Conservation (phyloP, 2,329 filamentous ascomycete species). For the Aspergillus oerlinghausenensis region DNA sequence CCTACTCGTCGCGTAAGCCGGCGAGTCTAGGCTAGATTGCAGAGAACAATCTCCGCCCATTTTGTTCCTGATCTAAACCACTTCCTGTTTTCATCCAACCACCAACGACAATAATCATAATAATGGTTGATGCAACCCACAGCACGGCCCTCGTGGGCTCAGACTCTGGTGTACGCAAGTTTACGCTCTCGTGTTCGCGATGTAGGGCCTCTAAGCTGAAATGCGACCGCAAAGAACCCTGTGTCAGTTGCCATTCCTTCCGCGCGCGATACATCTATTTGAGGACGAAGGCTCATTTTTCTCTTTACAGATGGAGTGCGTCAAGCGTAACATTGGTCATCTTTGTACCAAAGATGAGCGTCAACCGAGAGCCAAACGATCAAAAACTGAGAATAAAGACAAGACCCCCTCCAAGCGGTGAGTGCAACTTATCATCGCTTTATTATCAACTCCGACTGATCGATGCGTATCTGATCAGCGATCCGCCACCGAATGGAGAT, state of each 20-base stretch:
- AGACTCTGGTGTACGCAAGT: not conserved
- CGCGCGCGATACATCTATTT: no score
- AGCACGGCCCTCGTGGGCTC: not conserved
- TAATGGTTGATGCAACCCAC: not conserved
- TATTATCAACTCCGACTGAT: not conserved
- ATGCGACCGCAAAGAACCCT: slow-evolving; percentile 15
- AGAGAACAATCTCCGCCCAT: no score
- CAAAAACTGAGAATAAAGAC: slow-evolving; percentile 1
- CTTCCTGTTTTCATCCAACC: not conserved
- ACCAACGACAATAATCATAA: not conserved
- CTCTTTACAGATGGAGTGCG: slow-evolving; percentile 9
- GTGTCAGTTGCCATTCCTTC: not conserved
- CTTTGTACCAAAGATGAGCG: slow-evolving; percentile 15
- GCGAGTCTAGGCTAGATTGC: no score
- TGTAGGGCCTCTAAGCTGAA: slow-evolving; percentile 12
- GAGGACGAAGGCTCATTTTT: no score
- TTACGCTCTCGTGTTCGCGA: slow-evolving; percentile 11
- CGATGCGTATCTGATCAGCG: not conserved
- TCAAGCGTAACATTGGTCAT: slow-evolving; percentile 11
- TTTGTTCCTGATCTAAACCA: not conserved
- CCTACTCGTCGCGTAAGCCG: no score
- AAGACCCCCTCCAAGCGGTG: slow-evolving; percentile 1
- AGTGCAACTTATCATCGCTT: not conserved
- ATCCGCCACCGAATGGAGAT: not conserved
- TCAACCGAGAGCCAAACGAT: slow-evolving; percentile 11